Base-by-base conservation (phyloP, 495 filamentous ascomycete species). In the Cercophora newfieldiana region DNA sequence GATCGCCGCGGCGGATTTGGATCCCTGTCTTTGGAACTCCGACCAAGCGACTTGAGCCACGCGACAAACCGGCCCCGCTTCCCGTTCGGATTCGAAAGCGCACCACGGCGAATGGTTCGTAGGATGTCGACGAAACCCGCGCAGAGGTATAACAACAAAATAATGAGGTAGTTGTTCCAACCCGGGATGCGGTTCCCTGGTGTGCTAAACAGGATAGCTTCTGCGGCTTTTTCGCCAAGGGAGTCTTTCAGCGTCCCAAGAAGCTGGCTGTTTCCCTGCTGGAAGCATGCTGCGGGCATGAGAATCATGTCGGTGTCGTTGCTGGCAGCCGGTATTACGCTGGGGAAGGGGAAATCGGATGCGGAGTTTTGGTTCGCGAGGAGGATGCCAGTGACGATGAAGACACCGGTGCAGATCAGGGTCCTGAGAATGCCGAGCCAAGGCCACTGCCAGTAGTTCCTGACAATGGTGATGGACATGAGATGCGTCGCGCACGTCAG, bases 401-500 rank as follows among this genome's bases (percentile, higher is more conserved):
- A 75, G 48, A 75, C 63, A 7, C 61, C 58, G 5, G 66, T 59
- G 53, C 69, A 68, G 59, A 69, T 51, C 26, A 66, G 22, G 28
- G 72, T 68, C 29, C 75, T 74, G 25, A 78, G 65, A 1, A n/a
- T 4, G 24, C 70, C 75, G 1, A 76, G 29, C 49, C 57, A 68
- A 5, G 72, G 72, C 57, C 72, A 70, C 8, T 64, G 61, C 75
- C 72, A 78, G 66, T 79, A 80, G 63, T 73, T 67, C 12, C 63
- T 59, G 55, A 73, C 69, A 55, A 79, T 70, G 44, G 73, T 75
- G 50, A 78, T 67, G 31, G 77, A 69, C 53, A 75, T 61, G 12
- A 80, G 70, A 54, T 80, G 77, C 3, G 77, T 80, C 7, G 74
- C 77, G 58, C 75, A 76, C 29, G 77, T 78, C 31, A 80, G 67